These are phyloP conservation scores for Chalaropsis ovoidea DNA, from an alignment of 2,329 filamentous ascomycete genomes.

Conservation along the genomic window DNA sequence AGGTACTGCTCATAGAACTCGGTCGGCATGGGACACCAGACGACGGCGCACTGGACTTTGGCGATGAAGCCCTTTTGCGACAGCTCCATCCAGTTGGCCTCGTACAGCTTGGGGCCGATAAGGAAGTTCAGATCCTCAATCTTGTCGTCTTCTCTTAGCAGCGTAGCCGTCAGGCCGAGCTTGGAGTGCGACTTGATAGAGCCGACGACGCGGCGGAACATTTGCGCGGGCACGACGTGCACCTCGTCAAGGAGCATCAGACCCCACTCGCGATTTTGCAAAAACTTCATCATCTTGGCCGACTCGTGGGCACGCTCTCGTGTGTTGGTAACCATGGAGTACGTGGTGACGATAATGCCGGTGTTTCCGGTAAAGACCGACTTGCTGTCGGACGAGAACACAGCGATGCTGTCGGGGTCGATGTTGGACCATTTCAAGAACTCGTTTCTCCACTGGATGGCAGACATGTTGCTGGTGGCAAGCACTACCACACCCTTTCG, in stretches of 20 bases:
- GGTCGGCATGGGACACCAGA: slow-evolving; percentile 98
- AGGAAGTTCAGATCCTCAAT: slow-evolving; percentile 95
- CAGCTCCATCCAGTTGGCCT: slow-evolving; percentile 98
- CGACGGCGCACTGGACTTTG: slow-evolving; percentile 92
- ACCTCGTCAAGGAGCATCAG: slow-evolving; percentile 96
- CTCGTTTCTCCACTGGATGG: slow-evolving; percentile 91
- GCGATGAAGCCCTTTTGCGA: slow-evolving; percentile 96
- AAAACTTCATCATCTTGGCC: slow-evolving; percentile 94
- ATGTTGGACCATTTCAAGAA: slow-evolving; percentile 98
- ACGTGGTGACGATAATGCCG: slow-evolving; percentile 93
- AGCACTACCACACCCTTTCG: slow-evolving; percentile 94
- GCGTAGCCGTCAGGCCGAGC: slow-evolving; percentile 82
- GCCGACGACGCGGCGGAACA: slow-evolving; percentile 89
- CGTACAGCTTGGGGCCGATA: slow-evolving; percentile 93
- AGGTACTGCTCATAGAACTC: slow-evolving; percentile 97
- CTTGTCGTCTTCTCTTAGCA: slow-evolving; percentile 95
- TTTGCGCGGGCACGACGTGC: slow-evolving; percentile 91
- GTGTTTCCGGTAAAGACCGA: slow-evolving; percentile 76
- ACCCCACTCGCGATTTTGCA: slow-evolving; percentile 85
- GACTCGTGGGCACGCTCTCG: slow-evolving; percentile 82
- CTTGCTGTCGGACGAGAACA: slow-evolving; percentile 93
- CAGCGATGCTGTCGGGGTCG: slow-evolving; percentile 80
- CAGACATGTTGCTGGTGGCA: slow-evolving; percentile 95
- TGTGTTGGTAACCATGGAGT: slow-evolving; percentile 96
- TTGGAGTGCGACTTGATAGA: slow-evolving; percentile 93